A percentile compares a stretch with the other conserved stretches of the same genome.
These are phyloP conservation scores for Adansonia madagascariensis DNA, from an alignment of 441 rosid genomes.

Conservation along the genomic window DNA sequence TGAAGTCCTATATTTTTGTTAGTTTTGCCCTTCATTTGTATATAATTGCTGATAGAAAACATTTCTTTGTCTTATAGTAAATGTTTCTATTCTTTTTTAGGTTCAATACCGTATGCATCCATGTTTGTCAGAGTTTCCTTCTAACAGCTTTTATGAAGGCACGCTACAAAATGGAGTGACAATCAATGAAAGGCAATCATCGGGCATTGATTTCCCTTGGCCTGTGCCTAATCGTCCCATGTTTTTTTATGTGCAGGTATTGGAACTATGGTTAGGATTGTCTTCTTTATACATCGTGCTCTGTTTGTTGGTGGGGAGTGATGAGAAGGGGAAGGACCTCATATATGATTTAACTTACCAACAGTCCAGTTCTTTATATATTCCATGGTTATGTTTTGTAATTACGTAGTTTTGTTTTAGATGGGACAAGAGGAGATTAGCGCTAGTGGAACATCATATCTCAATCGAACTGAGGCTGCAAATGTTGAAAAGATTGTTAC, in stretches of 20 bases:
- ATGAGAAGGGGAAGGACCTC: not conserved
- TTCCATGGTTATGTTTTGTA: constrained; percentile 25
- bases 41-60: not conserved
- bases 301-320: not conserved
- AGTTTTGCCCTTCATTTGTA: not conserved
- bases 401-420: constrained; percentile 50
- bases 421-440: constrained; percentile 99
- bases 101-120: constrained; percentile 99
- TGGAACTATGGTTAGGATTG: not conserved
- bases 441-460: constrained; percentile 97
- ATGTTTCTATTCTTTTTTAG: constrained; percentile 43
- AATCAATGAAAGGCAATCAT: constrained; percentile 86
- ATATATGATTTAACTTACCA: not conserved
- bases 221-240: constrained; percentile 99
- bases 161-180: constrained; percentile 99
- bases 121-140: constrained; percentile 94
- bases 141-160: constrained; percentile 97
- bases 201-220: constrained; percentile 99
- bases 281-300: not conserved
- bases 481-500: constrained; percentile 99
- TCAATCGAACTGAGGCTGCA: constrained; percentile 98
- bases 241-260: constrained; percentile 99
- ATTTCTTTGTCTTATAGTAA: constrained; percentile 6
- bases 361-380: constrained; percentile 3
- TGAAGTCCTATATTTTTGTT: constrained; percentile 30